phyloP scores from a whole-genome alignment of 2,329 filamentous ascomycete species.

The Penicillium sp. region DNA sequence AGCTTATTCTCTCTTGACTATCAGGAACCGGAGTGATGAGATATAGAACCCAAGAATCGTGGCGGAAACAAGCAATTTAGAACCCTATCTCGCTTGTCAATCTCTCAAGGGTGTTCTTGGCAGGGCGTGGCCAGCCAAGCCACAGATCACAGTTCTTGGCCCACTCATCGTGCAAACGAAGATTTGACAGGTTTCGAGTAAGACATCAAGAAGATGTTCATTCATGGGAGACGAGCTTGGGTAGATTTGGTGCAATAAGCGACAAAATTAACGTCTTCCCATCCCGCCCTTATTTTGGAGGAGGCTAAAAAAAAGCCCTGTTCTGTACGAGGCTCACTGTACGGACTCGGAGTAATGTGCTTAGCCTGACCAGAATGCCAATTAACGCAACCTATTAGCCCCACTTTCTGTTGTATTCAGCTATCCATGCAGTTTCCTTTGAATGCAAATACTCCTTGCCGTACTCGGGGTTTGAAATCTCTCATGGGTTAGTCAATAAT shows the following conservation, averaged over 20 bases:
- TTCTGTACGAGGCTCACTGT: not conserved
- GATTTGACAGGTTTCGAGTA: not conserved
- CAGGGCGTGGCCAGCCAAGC: not conserved
- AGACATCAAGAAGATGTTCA: not conserved
- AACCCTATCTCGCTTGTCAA: not conserved
- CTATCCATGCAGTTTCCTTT: not conserved
- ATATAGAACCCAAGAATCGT: not conserved
- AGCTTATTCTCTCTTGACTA: not conserved
- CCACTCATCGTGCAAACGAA: not conserved
- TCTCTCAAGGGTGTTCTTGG: not conserved
- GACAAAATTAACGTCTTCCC: not conserved
- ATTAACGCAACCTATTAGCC: not conserved
- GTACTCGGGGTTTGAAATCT: not conserved
- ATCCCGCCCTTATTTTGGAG: too few species aligned
- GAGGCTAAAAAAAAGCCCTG: too few species aligned
- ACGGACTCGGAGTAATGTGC: too few species aligned
- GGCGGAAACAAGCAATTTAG: not conserved
- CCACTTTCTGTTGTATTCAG: not conserved
- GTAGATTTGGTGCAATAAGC: not conserved
- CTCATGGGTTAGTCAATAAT: not conserved
- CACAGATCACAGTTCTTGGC: not conserved
- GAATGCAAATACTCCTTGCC: not conserved
- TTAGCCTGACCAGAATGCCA: not conserved
- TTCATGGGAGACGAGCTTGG: not conserved
- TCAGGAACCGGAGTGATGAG: not conserved